Evolutionary conservation across 306 rosid species (phyloP).

Genomic region (Chamaecrista fasciculata): DNA sequence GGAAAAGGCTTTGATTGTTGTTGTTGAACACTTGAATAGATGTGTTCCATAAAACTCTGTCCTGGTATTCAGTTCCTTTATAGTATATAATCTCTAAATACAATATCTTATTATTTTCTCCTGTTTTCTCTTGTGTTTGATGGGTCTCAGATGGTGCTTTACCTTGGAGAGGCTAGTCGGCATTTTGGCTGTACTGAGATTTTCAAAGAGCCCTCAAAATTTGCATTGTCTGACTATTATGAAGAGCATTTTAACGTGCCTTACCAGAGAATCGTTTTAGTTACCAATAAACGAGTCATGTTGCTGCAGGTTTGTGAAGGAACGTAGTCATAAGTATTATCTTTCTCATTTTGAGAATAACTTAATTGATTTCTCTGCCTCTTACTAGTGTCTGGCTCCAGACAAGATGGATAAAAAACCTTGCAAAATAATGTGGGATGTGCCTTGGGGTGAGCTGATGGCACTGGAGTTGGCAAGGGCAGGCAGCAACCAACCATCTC

Average conservation of each 20-base stretch:
- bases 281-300: conserved; percentile 89
- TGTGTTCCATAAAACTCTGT: background rate
- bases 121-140: conserved; percentile 10
- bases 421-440: conserved; percentile 92
- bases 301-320: conserved; percentile 74
- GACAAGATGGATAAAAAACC: conserved; percentile 90
- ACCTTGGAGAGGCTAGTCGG: conserved; percentile 90
- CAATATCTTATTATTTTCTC: conserved; percentile 5
- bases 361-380: conserved; percentile 23
- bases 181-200: conserved; percentile 90
- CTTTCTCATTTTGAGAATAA: conserved; percentile 37
- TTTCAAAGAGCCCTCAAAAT: conserved; percentile 97
- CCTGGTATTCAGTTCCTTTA: conserved; percentile 9
- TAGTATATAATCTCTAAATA: background rate
- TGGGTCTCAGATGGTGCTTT: conserved; percentile 75
- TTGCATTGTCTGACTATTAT: conserved; percentile 86
- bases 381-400: conserved; percentile 69
- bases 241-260: conserved; percentile 80
- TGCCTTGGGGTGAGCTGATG: conserved; percentile 94
- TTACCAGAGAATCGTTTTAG: conserved; percentile 72
- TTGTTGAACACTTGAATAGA: conserved; percentile 3
- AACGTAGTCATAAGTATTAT: conserved; percentile 21
- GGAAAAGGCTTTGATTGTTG: too few species aligned
- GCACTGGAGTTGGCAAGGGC: conserved; percentile 89
- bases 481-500: conserved; percentile 70